Conservation (phyloP, 2,329 filamentous ascomycete genomes). For the Trichoderma atrobrunneum region DNA sequence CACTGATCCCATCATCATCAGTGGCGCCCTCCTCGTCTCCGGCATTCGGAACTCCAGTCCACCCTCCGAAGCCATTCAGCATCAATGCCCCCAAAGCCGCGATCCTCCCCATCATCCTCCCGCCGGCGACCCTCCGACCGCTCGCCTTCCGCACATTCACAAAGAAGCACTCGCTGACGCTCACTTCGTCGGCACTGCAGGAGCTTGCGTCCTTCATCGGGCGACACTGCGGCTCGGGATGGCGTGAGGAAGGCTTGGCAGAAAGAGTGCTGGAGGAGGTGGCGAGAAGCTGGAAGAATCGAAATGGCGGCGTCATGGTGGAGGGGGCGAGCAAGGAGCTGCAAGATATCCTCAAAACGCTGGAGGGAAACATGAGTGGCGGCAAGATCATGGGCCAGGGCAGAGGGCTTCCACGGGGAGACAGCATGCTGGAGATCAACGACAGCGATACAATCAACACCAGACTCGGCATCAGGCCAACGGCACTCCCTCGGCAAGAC, state of each 20-base stretch:
- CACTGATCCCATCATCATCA: constrained; percentile 45
- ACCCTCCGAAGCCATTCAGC: constrained; percentile 68
- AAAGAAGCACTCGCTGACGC: constrained; percentile 92
- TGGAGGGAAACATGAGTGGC: constrained; percentile 88
- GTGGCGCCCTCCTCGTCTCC: constrained; percentile 84
- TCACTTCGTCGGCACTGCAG: constrained; percentile 82
- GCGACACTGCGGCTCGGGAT: constrained; percentile 89
- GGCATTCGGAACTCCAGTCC: constrained; percentile 81
- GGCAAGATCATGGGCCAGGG: constrained; percentile 61
- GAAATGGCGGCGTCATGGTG: constrained; percentile 85
- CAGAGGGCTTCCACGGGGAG: constrained; percentile 53
- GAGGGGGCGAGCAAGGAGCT: constrained; percentile 75
- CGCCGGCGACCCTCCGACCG: constrained; percentile 80
- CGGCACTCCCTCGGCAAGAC: constrained; percentile 52
- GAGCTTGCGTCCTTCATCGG: constrained; percentile 87
- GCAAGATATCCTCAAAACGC: constrained; percentile 74
- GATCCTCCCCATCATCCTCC: constrained; percentile 85
- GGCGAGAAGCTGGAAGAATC: constrained; percentile 86
- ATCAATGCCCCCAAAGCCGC: constrained; percentile 54
- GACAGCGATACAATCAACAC: constrained; percentile 54
- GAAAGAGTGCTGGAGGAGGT: constrained; percentile 91
- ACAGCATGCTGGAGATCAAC: constrained; percentile 60
- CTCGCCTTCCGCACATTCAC: constrained; percentile 94
- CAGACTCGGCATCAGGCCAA: constrained; percentile 51
- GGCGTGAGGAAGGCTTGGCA: constrained; percentile 91